A percentile compares a stretch with the other conserved stretches of the same genome.
phyloP scores from a whole-genome alignment of 2,329 filamentous ascomycete species.

The Ophiostoma sp. region DNA sequence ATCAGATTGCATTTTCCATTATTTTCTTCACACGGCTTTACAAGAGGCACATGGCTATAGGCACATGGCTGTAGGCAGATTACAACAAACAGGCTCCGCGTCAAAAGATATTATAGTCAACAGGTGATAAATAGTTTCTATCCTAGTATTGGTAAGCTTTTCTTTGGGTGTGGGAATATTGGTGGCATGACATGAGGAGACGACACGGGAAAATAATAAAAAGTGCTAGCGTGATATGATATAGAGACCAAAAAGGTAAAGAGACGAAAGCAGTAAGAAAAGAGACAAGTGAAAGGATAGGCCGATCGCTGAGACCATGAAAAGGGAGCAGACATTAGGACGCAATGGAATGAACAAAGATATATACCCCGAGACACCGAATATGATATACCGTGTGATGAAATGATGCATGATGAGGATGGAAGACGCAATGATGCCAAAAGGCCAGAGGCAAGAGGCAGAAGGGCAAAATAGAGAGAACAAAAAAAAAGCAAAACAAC shows the following conservation, averaged over 20 bases:
- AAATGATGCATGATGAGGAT: background rate
- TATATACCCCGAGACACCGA: slow-evolving; percentile 2
- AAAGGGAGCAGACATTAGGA: background rate
- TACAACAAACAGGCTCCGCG: background rate
- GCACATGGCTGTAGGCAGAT: too few species aligned
- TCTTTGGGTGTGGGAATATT: background rate
- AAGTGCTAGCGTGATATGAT: background rate
- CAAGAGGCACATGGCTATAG: too few species aligned
- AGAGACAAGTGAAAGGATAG: too few species aligned
- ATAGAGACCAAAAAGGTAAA: background rate
- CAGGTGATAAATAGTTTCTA: background rate
- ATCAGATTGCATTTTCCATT: background rate
- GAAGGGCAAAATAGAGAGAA: background rate
- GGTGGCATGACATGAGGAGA: too few species aligned
- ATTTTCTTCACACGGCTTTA: background rate
- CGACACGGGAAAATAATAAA: background rate
- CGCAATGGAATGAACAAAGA: background rate
- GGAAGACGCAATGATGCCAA: background rate
- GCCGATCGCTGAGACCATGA: background rate
- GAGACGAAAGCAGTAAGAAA: background rate
- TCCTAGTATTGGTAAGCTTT: background rate
- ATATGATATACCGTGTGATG: background rate
- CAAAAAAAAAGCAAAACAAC: background rate
- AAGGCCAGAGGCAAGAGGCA: background rate
- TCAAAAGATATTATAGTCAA: background rate